Base-by-base conservation (phyloP, 2,329 filamentous ascomycete genomes). In the Xylariaceae sp. region DNA sequence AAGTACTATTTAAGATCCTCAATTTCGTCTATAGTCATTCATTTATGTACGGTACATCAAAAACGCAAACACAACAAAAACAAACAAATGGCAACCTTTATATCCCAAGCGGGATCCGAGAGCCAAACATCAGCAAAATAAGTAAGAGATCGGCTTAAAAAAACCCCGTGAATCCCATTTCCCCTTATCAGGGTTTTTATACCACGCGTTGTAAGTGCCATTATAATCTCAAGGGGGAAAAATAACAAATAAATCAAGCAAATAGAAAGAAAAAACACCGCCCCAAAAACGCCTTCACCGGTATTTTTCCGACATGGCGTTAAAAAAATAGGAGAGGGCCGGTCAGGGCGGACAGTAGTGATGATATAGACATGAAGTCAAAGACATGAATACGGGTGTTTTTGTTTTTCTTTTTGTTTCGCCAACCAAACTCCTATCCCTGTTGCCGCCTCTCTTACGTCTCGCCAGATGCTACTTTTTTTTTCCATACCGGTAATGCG, bases 361-460 rank as follows among this genome's bases (percentile, higher is more conserved):
- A 30, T 30, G 53, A 63, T 67, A 68, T 68, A 67, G 63, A 65
- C 64, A 68, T 60, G 51, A 62, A 57, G 23, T 51, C 18, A 56
- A 50, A 50, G 51, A 64, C 23, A 58, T 52, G 55, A 60, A 60
- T 34, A 57, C 51, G 13, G 56, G 56, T 35, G 39, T 53, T 58
- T 64, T 62, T 65, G 53, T n/a, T 57, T 45, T 39, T 53, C 53
- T 65, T 64, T 65, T 61, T 65, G 59, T 64, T 65, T 61, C 63
- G 59, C 63, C 65, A 61, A 58, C 65, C 65, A 65, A 66, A 66
- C 65, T 66, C 65, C 65, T 62, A 48, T 59, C 60, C 56, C 51
- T 58, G 59, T 60, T 62, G 57, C 61, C 61, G 37, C 58, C 49
- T 56, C 53, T 61, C 53, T 60, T 53, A 51, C 51, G 53, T 51